These are phyloP conservation scores for Thozetella sp. DNA, from an alignment of 495 filamentous ascomycete genomes.

Conservation along the genomic window DNA sequence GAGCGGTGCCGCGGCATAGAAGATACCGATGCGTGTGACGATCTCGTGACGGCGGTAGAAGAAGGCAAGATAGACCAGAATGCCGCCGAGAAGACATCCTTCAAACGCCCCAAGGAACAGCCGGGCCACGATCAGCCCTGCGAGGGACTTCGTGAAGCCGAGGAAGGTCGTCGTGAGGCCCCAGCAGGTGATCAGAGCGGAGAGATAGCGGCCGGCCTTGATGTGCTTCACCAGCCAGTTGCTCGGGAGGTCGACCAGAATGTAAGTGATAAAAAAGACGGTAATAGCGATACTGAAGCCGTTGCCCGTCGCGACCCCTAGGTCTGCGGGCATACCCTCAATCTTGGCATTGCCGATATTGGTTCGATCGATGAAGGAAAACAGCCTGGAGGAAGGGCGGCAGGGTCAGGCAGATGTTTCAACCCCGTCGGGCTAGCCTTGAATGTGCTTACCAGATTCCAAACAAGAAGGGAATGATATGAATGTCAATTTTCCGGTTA, in stretches of 20 bases:
- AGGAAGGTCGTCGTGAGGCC: conserved; percentile 55
- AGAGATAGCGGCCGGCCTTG: conserved; percentile 55
- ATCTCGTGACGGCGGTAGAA: conserved; percentile 47
- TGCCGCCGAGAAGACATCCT: conserved; percentile 59
- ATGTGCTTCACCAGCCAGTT: conserved; percentile 66
- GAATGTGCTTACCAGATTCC: conserved; percentile 35
- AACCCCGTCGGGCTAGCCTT: not conserved
- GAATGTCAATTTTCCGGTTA: conserved; percentile 30
- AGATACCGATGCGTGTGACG: conserved; percentile 47
- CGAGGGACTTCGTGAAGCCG: conserved; percentile 54
- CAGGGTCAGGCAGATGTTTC: not conserved
- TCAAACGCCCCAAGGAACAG: conserved; percentile 65
- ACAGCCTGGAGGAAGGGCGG: conserved; percentile 19
- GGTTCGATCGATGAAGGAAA: conserved; percentile 54
- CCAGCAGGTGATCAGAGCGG: conserved; percentile 48
- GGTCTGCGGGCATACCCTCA: conserved; percentile 39
- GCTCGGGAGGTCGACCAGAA: conserved; percentile 52
- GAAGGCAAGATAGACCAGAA: conserved; percentile 52
- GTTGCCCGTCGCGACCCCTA: conserved; percentile 35
- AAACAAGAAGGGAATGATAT: conserved; percentile 52
- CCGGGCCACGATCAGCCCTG: conserved; percentile 57
- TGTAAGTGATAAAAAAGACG: conserved; percentile 53
- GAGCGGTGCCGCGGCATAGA: conserved; percentile 66
- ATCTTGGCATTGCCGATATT: conserved; percentile 55
- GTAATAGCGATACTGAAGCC: conserved; percentile 45